These are phyloP conservation scores for Crithidia brevicula DNA, from an alignment of 208 protist genomes.

Conservation along the genomic window DNA sequence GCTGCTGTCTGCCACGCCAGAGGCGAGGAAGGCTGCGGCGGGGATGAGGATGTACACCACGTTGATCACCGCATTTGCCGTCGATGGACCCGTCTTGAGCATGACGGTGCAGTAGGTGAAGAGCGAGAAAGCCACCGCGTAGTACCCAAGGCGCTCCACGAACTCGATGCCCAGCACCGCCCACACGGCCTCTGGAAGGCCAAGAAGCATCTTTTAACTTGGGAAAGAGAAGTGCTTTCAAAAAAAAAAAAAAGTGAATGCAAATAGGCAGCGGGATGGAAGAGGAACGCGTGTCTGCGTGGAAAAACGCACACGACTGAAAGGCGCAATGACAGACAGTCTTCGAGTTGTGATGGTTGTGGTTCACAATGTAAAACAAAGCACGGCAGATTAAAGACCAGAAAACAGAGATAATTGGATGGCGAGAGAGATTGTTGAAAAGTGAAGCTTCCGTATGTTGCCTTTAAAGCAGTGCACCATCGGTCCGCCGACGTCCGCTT, in stretches of 20 bases:
- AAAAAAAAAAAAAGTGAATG: background rate
- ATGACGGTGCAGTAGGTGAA: constrained; percentile 72
- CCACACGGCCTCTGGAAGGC: constrained; percentile 44
- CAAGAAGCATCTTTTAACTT: constrained; percentile 23
- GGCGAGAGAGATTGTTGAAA: too few species aligned
- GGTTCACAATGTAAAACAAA: too few species aligned
- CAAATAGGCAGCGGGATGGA: background rate
- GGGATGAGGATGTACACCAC: constrained; percentile 59
- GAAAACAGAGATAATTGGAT: too few species aligned
- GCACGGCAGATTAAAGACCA: too few species aligned
- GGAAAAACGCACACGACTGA: background rate
- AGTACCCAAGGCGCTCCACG: constrained; percentile 66
- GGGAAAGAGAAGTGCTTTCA: background rate
- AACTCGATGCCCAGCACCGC: constrained; percentile 64
- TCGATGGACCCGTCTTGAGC: constrained; percentile 39
- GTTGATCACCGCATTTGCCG: constrained; percentile 57
- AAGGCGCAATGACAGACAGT: too few species aligned
- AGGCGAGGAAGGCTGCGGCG: constrained; percentile 47
- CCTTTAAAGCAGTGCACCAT: too few species aligned
- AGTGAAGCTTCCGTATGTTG: too few species aligned
- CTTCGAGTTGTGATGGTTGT: too few species aligned
- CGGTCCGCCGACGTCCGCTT: too few species aligned
- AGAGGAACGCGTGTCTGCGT: background rate
- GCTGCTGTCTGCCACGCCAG: constrained; percentile 56
- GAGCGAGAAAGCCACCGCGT: constrained; percentile 65